Conservation (phyloP, 352 stramenopile genomes). For the Blastocystis hominis region DNA sequence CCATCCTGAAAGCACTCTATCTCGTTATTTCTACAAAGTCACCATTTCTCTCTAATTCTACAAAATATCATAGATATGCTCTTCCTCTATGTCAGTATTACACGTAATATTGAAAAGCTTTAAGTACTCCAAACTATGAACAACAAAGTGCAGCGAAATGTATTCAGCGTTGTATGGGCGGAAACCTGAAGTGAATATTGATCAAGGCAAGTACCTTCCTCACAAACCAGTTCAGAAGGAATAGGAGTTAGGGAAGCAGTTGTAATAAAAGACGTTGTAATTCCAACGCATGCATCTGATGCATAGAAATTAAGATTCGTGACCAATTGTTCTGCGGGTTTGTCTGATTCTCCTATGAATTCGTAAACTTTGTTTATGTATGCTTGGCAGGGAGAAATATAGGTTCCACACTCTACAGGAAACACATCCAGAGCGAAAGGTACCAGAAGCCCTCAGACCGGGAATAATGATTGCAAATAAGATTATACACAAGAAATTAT, state of each 20-base stretch:
- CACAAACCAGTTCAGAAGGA: background rate
- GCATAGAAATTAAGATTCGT: slow-evolving; percentile 54
- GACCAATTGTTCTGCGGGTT: background rate
- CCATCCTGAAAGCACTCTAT: slow-evolving; percentile 42
- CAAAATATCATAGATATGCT: slow-evolving; percentile 21
- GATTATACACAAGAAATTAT: background rate
- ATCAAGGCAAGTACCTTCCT: background rate
- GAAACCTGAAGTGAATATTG: background rate
- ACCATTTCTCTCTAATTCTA: background rate
- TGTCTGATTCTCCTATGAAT: background rate
- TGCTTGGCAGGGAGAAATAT: slow-evolving; percentile 9
- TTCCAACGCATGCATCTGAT: background rate
- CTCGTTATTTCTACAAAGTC: background rate
- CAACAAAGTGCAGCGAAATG: background rate
- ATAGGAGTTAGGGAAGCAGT: background rate
- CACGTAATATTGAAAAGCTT: slow-evolving; percentile 50
- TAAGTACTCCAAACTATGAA: slow-evolving; percentile 6
- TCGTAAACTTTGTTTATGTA: slow-evolving; percentile 52
- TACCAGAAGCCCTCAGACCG: background rate
- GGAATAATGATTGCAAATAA: background rate
- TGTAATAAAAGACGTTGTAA: slow-evolving; percentile 42
- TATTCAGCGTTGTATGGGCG: background rate
- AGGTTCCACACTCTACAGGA: slow-evolving; percentile 35
- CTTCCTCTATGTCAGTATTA: background rate
- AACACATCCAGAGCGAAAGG: background rate